Base-by-base conservation (phyloP, 768 basidiomycete species). In the Termitomyces sp. region DNA sequence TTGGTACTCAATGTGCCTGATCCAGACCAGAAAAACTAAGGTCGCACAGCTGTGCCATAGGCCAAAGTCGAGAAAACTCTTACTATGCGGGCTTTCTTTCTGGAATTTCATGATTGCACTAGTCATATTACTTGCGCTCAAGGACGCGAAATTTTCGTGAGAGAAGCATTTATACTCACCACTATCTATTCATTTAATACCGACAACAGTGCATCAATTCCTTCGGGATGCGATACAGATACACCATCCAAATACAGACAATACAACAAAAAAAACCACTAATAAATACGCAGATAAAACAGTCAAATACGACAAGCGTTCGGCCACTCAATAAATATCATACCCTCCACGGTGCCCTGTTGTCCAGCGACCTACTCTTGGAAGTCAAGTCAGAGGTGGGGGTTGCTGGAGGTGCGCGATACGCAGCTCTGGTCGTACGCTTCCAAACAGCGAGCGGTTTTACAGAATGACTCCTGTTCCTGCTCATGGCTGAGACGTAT, bases 291-390 rank as follows among this genome's bases (percentile, higher is more conserved):
- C 16, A 40, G 28, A 54, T 41, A 57, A 26, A 59, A 5, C 49
- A 14, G 33, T 28, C 50, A 28, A 20, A 13, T 16, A 47, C 55
- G 58, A 59, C 53, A 30, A 33, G 52, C 51, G 26, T 47, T 38
- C n/a, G 36, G 33, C 33, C 12, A 12, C 9, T 43, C n/a, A 18
- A 43, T 43, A 43, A 10, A 40, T 57, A 62, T 36, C 46, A 49
- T 57, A 62, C 32, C 51, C 59, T 60, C 65, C 63, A 64, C n/a
- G 65, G 65, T n/a, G 63, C 61, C 53, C 61, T 56, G 30, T 59
- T 61, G 5, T n/a, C 28, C 33, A 55, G 1, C 3, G n/a, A 48
- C 43, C 20, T 55, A 41, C 26, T 56, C 53, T 48, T 60, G n/a
- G 44, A 47, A n/a, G 38, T 35, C 26, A 57, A 55, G 5, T 48